Conservation (phyloP, 495 filamentous ascomycete species). For the Neurospora sp. region DNA sequence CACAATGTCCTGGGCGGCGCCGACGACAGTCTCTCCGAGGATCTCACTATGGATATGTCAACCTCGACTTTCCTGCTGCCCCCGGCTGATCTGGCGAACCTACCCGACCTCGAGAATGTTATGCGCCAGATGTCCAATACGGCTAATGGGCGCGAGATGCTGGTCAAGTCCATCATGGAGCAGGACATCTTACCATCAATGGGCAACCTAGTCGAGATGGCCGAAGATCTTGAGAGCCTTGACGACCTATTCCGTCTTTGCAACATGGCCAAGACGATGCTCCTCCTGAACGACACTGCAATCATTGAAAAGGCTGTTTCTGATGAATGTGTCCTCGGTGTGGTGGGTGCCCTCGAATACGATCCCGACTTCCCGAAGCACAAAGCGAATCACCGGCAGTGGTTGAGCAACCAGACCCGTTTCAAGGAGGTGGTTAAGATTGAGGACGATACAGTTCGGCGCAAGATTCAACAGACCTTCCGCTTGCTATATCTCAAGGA, state of each 20-base stretch:
- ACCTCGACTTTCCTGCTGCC: slow-evolving; percentile 62
- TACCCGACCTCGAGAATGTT: slow-evolving; percentile 70
- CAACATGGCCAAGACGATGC: slow-evolving; percentile 95
- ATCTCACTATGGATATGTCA: slow-evolving; percentile 54
- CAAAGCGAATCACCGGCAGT: slow-evolving; percentile 95
- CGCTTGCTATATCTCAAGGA: slow-evolving; percentile 97
- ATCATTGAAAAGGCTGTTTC: slow-evolving; percentile 92
- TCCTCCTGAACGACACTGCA: slow-evolving; percentile 84
- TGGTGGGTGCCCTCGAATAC: slow-evolving; percentile 95
- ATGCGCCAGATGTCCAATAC: slow-evolving; percentile 69
- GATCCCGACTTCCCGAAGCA: slow-evolving; percentile 98
- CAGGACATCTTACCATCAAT: slow-evolving; percentile 85
- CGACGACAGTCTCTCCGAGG: slow-evolving; percentile 87
- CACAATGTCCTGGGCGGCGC: slow-evolving; percentile 35
- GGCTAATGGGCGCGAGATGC: slow-evolving; percentile 69
- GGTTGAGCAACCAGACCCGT: slow-evolving; percentile 74
- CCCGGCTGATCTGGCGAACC: slow-evolving; percentile 62
- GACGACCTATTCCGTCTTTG: slow-evolving; percentile 80
- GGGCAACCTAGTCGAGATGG: slow-evolving; percentile 70
- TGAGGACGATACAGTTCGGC: slow-evolving; percentile 64
- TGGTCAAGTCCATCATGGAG: slow-evolving; percentile 74
- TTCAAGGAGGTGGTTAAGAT: slow-evolving; percentile 97
- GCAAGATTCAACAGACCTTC: slow-evolving; percentile 93
- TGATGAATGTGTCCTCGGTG: slow-evolving; percentile 79
- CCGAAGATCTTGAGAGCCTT: slow-evolving; percentile 84